Conservation (phyloP, 345 rosid species). For the Eucalyptus erythrocorys region DNA sequence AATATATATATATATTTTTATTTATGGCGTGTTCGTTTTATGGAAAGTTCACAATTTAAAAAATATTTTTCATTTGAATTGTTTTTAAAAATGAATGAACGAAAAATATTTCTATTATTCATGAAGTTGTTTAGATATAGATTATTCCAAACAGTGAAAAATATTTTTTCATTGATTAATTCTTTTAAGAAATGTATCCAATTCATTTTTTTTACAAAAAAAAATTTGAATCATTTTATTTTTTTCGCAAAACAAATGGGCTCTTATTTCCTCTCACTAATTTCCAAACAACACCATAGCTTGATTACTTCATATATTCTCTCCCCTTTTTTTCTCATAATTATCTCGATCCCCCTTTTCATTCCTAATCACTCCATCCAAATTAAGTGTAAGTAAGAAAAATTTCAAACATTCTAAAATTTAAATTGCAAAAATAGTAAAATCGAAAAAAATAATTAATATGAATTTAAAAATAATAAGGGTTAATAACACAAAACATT, state of each 20-base stretch:
- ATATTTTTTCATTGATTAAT: too few species aligned
- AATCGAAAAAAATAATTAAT: background rate
- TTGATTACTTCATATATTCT: background rate
- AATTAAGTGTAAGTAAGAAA: background rate
- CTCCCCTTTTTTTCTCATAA: background rate
- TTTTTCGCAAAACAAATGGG: background rate
- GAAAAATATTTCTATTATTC: background rate
- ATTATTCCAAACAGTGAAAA: background rate
- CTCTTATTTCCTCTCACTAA: background rate
- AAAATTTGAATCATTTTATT: too few species aligned
- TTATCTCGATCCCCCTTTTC: background rate
- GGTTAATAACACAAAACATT: too few species aligned
- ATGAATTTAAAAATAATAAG: background rate
- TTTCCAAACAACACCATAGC: background rate
- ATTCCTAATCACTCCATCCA: background rate
- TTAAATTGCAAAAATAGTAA: background rate
- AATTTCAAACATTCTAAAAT: background rate
- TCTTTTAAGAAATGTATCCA: too few species aligned
- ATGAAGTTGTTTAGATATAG: background rate
- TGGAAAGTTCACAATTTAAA: background rate
- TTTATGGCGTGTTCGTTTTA: background rate
- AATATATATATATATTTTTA: background rate
- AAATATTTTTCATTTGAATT: too few species aligned
- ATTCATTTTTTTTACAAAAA: background rate
- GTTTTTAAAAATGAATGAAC: too few species aligned